Base-by-base conservation (phyloP, 768 basidiomycete species). In the Cytidiella melzeri region DNA sequence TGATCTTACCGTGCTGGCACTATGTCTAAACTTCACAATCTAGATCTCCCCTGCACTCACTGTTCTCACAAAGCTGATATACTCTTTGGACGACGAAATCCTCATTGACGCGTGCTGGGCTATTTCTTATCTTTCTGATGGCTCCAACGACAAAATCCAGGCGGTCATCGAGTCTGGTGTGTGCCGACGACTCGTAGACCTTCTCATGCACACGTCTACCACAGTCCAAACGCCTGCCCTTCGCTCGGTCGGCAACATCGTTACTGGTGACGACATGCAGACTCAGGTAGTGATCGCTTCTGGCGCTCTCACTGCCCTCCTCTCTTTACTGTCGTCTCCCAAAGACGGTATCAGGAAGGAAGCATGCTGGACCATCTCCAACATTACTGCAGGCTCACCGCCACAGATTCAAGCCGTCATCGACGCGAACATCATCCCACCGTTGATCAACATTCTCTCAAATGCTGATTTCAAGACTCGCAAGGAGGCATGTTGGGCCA, bases 101-200 rank as follows among this genome's bases (percentile, higher is more conserved):
- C 73, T 99, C 61, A 99, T 99, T 62, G 96, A 99, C 66, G 96
- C 96, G 12, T 99, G 96, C 76, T 99, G 96, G 96, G 96, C 96
- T 23, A 95, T 99, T 67, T 97, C 94, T 36, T 99, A 99, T 70
- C 84, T 99, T 34, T 98, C 95, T 1, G 96, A 99, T 66, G 96
- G 96, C 43, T 89, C 93, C 27, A 96, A 96, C 63, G 96, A 99
- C 74, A 99, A 99, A 75, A 99, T 99, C 51, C 96, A 99, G 68
- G 96, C 96, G 26, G 96, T 99, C 50, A 98, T 99, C 60, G 95
- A 98, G 70, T 91, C 90, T 18, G 96, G 95, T 25, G 95, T 99
- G 42, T 96, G 94, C 72, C 82, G 96, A 66, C 84, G 96, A 59
- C 82, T 99, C 54, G 96, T 99, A 27, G 96, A 99, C 64, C 78